phyloP scores from a whole-genome alignment of 345 rosid genomes.

The Bruguiera parviflora region DNA sequence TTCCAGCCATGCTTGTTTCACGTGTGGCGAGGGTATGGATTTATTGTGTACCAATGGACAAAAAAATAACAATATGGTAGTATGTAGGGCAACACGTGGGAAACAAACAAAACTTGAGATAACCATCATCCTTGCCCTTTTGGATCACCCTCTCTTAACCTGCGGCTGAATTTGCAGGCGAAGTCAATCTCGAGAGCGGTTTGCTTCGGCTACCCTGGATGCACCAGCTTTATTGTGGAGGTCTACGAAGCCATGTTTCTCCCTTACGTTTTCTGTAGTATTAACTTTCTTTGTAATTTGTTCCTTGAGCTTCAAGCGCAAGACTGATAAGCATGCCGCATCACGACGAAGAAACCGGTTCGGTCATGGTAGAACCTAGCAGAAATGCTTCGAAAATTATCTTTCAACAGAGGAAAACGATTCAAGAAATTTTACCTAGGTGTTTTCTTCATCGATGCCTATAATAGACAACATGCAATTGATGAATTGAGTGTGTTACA shows the following conservation, averaged over 20 bases:
- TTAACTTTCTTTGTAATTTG: slow-evolving; percentile 14
- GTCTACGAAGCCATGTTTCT: slow-evolving; percentile 30
- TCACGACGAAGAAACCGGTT: neutral
- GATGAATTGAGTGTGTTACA: no score
- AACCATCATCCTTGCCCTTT: neutral
- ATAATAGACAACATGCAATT: neutral
- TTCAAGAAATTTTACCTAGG: neutral
- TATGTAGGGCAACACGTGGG: no score
- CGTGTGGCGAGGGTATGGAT: no score
- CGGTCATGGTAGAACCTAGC: neutral
- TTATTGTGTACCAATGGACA: no score
- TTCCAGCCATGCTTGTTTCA: no score
- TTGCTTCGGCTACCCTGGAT: slow-evolving; percentile 49
- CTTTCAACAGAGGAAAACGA: neutral
- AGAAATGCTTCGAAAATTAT: neutral
- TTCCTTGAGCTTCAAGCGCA: slow-evolving; percentile 8
- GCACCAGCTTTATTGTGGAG: slow-evolving; percentile 29
- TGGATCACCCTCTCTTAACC: neutral
- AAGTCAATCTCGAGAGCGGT: slow-evolving; percentile 49
- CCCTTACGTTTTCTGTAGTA: slow-evolving; percentile 26
- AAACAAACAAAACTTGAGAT: no score
- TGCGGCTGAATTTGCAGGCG: slow-evolving; percentile 34
- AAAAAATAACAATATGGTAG: no score
- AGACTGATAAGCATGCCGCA: slow-evolving; percentile 3
- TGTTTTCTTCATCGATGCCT: neutral